A percentile compares a stretch with the other conserved stretches of the same genome.
Evolutionary conservation across 2,329 filamentous ascomycete species (phyloP).

Genomic region (Fusarium solani-melongenae): DNA sequence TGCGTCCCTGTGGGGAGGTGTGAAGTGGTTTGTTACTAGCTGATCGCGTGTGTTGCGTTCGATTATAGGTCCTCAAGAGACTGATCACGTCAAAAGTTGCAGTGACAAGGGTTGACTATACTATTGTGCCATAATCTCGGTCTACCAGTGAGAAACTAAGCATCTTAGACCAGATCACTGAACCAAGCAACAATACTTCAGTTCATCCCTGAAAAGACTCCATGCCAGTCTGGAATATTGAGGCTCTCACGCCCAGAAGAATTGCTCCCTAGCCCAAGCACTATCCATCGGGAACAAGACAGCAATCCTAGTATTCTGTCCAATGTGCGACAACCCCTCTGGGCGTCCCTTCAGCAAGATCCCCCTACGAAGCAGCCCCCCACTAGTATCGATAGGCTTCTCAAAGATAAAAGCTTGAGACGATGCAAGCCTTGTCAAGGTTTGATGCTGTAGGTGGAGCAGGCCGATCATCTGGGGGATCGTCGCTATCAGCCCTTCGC

Average conservation of each 20-base stretch:
- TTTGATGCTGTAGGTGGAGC: slow-evolving; percentile 8
- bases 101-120: too few species aligned
- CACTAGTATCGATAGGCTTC: background rate
- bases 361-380: background rate
- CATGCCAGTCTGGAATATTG: background rate
- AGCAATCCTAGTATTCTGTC: slow-evolving; percentile 4
- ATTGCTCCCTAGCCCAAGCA: slow-evolving; percentile 6
- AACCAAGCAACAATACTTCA: background rate
- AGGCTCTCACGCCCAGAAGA: slow-evolving; percentile 6
- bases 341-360: background rate
- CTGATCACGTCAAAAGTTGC: too few species aligned
- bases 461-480: slow-evolving; percentile 10
- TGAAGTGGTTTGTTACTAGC: too few species aligned
- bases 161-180: background rate
- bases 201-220: background rate
- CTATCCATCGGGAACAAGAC: slow-evolving; percentile 7
- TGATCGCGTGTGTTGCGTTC: too few species aligned
- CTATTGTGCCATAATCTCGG: too few species aligned
- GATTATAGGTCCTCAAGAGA: too few species aligned
- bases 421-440: background rate
- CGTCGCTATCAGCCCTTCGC: slow-evolving; percentile 6
- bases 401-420: background rate
- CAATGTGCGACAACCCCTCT: background rate
- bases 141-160: background rate
- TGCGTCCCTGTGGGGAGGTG: too few species aligned